Percentiles rank a stretch among this genome's conserved stretches.
These are phyloP conservation scores for Cyberlindnera euphorbiae DNA, from an alignment of 805 yeast genomes.

Conservation along the genomic window DNA sequence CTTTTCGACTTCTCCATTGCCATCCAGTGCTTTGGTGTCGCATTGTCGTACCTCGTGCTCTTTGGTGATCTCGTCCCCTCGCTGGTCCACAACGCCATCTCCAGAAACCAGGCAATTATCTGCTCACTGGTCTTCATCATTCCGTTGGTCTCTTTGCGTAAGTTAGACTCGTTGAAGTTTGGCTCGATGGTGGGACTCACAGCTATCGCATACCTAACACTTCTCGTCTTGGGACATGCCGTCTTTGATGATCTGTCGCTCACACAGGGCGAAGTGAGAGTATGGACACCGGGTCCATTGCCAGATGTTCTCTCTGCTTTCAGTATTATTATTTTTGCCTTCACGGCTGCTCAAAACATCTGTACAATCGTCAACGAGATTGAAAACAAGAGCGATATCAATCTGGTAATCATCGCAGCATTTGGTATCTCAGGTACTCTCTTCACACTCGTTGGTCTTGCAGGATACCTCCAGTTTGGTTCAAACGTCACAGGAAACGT, in stretches of 20 bases:
- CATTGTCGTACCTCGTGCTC: conserved; percentile 63
- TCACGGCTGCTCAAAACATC: conserved; percentile 78
- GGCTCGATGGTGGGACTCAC: conserved; percentile 66
- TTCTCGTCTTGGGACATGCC: conserved; percentile 50
- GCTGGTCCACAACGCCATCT: conserved; percentile 39
- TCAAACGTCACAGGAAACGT: conserved; percentile 59
- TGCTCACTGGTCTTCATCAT: conserved; percentile 46
- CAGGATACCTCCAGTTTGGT: conserved; percentile 78
- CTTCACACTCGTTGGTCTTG: conserved; percentile 59
- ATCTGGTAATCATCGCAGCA: conserved; percentile 45
- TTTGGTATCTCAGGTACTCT: conserved; percentile 49
- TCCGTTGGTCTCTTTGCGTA: conserved; percentile 61
- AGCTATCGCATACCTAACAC: conserved; percentile 58
- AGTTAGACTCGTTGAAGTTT: conserved; percentile 63
- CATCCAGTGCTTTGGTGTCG: conserved; percentile 77
- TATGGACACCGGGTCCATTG: conserved; percentile 37
- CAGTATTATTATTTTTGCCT: conserved; percentile 74
- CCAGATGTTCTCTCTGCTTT: conserved; percentile 54
- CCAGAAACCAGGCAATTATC: conserved; percentile 38
- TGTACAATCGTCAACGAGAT: conserved; percentile 73
- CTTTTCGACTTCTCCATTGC: conserved; percentile 74
- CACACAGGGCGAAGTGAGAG: conserved; percentile 39
- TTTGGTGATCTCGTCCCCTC: conserved; percentile 76
- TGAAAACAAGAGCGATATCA: conserved; percentile 45
- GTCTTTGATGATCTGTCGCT: conserved; percentile 39